A percentile compares a stretch with the other conserved stretches of the same genome.
Conservation (phyloP, 2,329 filamentous ascomycete genomes). For the Ophiobolus disseminans region DNA sequence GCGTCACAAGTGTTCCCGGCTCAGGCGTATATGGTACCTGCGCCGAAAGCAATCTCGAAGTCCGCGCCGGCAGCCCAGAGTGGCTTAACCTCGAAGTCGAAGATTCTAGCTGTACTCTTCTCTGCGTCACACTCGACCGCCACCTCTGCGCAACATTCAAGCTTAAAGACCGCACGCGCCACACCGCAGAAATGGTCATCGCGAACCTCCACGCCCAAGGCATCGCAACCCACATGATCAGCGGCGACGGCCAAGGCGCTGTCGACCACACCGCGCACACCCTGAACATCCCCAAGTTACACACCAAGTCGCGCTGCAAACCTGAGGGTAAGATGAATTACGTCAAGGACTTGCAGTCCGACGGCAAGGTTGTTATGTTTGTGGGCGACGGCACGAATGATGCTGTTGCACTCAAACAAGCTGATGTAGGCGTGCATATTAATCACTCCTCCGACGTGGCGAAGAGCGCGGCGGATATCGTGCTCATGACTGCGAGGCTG, state of each 20-base stretch:
- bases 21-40: constrained; percentile 52
- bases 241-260: constrained; percentile 61
- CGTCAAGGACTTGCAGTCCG: constrained; percentile 47
- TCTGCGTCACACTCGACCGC: constrained; percentile 43
- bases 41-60: constrained; percentile 21
- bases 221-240: constrained; percentile 63
- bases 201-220: constrained; percentile 56
- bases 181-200: constrained; percentile 61
- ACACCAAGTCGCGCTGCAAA: constrained; percentile 56
- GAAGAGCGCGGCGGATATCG: constrained; percentile 70
- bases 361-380: constrained; percentile 64
- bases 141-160: constrained; percentile 58
- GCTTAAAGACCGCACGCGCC: constrained; percentile 56
- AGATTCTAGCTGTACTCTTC: constrained; percentile 41
- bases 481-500: constrained; percentile 67
- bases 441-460: constrained; percentile 67
- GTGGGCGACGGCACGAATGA: constrained; percentile 83
- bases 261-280: constrained; percentile 57
- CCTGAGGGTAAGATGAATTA: constrained; percentile 64
- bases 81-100: constrained; percentile 54
- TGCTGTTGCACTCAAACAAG: constrained; percentile 73
- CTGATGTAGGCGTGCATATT: constrained; percentile 75
- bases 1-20: constrained; percentile 51
- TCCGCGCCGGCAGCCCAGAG: constrained; percentile 56
- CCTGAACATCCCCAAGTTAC: constrained; percentile 45